Conservation (phyloP, 257 asterid species). For the Gentiana straminea region DNA sequence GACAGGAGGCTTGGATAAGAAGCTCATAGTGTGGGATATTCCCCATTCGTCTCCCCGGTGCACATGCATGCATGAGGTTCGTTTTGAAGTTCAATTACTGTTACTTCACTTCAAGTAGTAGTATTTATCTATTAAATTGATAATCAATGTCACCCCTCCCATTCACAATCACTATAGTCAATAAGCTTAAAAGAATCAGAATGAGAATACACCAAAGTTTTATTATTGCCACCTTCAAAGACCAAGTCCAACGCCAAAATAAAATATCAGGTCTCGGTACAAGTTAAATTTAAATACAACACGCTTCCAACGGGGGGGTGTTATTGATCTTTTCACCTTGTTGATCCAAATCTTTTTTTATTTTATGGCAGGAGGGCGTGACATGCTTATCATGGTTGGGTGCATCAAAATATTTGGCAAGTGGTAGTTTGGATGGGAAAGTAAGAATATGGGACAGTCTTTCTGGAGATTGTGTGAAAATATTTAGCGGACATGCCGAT, state of each 20-base stretch:
- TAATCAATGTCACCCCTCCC: no score
- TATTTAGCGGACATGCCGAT: slow-evolving; percentile 50
- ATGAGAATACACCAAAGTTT: neutral
- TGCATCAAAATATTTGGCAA: slow-evolving; percentile 47
- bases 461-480: slow-evolving; percentile 60
- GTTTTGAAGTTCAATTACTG: neutral
- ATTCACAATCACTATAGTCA: no score
- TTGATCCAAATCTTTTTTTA: neutral
- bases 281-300: no score
- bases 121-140: no score
- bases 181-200: no score
- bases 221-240: neutral
- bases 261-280: neutral
- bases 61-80: slow-evolving; percentile 77
- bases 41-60: slow-evolving; percentile 58
- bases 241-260: neutral
- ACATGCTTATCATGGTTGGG: slow-evolving; percentile 65
- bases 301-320: neutral
- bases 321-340: neutral
- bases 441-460: slow-evolving; percentile 74
- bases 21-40: slow-evolving; percentile 78
- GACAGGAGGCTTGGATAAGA: slow-evolving; percentile 83
- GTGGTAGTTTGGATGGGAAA: slow-evolving; percentile 70
- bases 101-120: neutral
- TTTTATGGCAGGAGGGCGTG: slow-evolving; percentile 46